Conservation (phyloP, 73 alveolate species). For the Stentor roeselii region DNA sequence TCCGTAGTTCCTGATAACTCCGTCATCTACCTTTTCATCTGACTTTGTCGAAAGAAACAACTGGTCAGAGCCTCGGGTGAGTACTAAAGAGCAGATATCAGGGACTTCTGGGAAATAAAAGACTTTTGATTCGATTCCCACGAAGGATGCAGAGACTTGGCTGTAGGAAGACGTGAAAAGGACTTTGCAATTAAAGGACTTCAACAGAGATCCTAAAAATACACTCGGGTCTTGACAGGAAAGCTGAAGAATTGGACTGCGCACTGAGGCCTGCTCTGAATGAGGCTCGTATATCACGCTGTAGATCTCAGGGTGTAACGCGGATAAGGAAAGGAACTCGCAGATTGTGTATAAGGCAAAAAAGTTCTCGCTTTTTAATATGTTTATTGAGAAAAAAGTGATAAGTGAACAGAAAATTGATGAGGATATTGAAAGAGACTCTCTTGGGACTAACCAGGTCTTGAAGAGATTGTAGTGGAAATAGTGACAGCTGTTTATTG, state of each 20-base stretch:
- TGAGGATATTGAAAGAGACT: neutral
- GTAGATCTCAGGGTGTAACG: neutral
- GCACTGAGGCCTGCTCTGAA: conserved; percentile 50
- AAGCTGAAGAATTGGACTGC: conserved; percentile 56
- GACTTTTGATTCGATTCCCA: conserved; percentile 30
- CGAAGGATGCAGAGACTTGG: conserved; percentile 53
- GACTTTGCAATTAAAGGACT: conserved; percentile 42
- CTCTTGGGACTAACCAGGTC: neutral
- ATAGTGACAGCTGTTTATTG: conserved; percentile 38
- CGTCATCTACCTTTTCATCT: conserved; percentile 70
- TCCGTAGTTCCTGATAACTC: conserved; percentile 82
- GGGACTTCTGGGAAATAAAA: conserved; percentile 34
- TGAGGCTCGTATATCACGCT: conserved; percentile 32
- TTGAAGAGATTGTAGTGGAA: conserved; percentile 34
- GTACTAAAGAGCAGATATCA: conserved; percentile 52
- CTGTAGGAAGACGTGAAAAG: conserved; percentile 51
- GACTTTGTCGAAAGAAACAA: conserved; percentile 48
- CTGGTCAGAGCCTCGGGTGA: conserved; percentile 64
- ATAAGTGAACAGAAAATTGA: neutral
- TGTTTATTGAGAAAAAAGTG: neutral
- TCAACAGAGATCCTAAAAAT: conserved; percentile 48
- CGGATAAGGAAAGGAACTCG: neutral
- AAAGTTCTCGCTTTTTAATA: neutral
- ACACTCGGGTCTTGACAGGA: conserved; percentile 62
- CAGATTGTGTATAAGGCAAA: neutral